phyloP scores from a whole-genome alignment of 192 early-diverging fungal species.

The Coemansia sp. region DNA sequence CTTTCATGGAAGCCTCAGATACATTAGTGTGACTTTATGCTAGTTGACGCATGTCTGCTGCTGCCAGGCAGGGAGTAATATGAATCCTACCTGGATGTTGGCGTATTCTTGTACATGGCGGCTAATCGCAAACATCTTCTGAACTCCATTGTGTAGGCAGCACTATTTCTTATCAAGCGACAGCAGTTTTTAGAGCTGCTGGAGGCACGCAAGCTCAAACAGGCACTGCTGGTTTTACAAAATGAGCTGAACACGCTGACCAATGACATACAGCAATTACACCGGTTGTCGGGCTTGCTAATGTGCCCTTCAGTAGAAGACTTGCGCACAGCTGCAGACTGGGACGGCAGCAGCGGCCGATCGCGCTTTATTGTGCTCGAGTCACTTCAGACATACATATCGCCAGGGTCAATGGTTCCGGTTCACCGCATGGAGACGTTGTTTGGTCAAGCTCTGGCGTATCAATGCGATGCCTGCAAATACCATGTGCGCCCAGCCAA shows the following conservation, averaged over 20 bases:
- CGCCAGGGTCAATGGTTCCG: conserved; percentile 84
- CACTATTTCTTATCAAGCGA: conserved; percentile 72
- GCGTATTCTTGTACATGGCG: neutral
- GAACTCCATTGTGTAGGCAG: conserved; percentile 27
- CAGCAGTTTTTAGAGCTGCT: conserved; percentile 93
- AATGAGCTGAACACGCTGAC: conserved; percentile 66
- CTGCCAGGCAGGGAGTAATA: neutral
- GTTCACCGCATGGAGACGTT: conserved; percentile 79
- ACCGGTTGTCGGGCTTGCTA: conserved; percentile 63
- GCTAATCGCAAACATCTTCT: neutral
- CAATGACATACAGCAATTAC: conserved; percentile 66
- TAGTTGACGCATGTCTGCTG: neutral
- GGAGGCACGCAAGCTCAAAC: conserved; percentile 58
- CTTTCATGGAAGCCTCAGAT: neutral
- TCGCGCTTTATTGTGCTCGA: conserved; percentile 37
- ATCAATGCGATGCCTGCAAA: conserved; percentile 75
- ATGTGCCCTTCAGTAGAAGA: conserved; percentile 57
- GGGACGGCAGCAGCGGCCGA: conserved; percentile 76
- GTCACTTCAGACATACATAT: conserved; percentile 64
- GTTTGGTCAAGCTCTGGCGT: conserved; percentile 73
- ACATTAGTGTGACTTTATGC: neutral
- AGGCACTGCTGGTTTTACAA: conserved; percentile 80
- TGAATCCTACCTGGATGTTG: neutral
- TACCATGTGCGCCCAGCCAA: conserved; percentile 63
- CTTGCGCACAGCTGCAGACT: conserved; percentile 65